Evolutionary conservation across 2,329 filamentous ascomycete genomes (phyloP).

Genomic region (Cercospora sojina): DNA sequence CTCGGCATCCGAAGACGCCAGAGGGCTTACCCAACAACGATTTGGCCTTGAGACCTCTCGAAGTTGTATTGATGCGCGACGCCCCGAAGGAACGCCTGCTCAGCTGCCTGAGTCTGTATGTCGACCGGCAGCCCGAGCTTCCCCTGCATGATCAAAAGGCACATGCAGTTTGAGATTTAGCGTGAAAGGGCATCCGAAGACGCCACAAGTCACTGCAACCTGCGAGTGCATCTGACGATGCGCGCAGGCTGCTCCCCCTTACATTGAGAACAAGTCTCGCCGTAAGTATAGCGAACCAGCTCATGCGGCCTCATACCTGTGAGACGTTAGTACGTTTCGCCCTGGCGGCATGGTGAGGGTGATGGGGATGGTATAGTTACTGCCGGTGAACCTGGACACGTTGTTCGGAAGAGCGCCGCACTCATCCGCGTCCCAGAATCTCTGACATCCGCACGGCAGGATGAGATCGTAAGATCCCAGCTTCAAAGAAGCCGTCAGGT

Average conservation of each 20-base stretch:
- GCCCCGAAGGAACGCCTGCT: not conserved
- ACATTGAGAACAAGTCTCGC: constrained; percentile 4
- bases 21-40: not conserved
- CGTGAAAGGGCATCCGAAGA: constrained; percentile 6
- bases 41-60: constrained; percentile 9
- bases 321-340: not conserved
- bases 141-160: not conserved
- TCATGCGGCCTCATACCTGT: constrained; percentile 2
- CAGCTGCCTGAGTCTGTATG: not conserved
- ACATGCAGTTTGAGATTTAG: constrained; percentile 8
- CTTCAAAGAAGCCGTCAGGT: not conserved
- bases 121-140: constrained; percentile 1
- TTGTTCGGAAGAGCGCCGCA: not conserved
- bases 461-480: not conserved
- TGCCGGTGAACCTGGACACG: constrained; percentile 1
- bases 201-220: not conserved
- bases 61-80: constrained; percentile 3
- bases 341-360: not conserved
- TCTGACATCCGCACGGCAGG: not conserved
- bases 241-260: constrained; percentile 6
- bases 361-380: not conserved
- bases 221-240: not conserved
- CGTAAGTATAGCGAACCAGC: constrained; percentile 8
- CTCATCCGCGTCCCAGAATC: constrained; percentile 6
- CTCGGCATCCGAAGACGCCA: constrained; percentile 7